Conservation (phyloP, 78 protist species). For the Pigoraptor vietnamica region DNA sequence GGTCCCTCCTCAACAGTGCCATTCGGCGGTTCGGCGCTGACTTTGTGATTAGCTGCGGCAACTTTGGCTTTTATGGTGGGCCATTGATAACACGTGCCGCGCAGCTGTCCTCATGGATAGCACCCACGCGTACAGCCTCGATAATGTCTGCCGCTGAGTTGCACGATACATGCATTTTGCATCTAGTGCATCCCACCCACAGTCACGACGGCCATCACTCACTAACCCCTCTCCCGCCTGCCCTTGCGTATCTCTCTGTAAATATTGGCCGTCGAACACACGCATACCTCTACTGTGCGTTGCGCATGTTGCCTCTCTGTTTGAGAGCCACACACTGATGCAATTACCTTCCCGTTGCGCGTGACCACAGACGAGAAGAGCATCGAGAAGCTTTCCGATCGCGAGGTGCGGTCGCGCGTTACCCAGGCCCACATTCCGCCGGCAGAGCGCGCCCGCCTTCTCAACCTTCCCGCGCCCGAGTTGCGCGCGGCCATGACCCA, state of each 20-base stretch:
- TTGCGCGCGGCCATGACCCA: neutral
- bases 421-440: neutral
- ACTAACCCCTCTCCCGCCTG: too few species aligned
- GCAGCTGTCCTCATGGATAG: too few species aligned
- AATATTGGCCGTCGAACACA: too few species aligned
- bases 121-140: too few species aligned
- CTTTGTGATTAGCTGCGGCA: slow-evolving; percentile 12
- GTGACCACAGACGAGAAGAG: neutral
- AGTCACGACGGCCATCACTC: too few species aligned
- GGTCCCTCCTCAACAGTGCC: neutral
- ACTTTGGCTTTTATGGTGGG: slow-evolving; percentile 13
- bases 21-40: neutral
- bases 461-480: neutral
- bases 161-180: neutral
- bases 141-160: neutral
- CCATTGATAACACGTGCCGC: too few species aligned
- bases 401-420: neutral
- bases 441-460: neutral
- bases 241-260: too few species aligned
- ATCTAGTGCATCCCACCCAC: too few species aligned
- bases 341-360: neutral
- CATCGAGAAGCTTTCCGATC: neutral
- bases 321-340: too few species aligned
- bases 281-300: too few species aligned
- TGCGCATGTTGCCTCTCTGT: too few species aligned